Percentiles rank a stretch among this genome's conserved stretches.
Evolutionary conservation across 202 grass and related monocot species (phyloP).

Genomic region (Digitaria exilis): DNA sequence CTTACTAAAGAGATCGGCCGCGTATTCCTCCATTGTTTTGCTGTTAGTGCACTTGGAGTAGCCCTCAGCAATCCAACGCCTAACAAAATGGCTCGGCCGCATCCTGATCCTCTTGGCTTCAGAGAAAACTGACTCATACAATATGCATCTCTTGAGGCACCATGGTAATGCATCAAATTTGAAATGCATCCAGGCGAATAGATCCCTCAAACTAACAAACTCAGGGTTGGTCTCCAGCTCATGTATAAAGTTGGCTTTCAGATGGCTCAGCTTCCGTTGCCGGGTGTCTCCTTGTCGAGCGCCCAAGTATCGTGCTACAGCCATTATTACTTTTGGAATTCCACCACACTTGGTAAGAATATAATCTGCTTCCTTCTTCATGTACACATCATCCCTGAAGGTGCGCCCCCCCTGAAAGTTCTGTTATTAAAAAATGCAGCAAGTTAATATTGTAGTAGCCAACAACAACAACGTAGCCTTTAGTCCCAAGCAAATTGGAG

Average conservation of each 20-base stretch:
- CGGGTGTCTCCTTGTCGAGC: neutral
- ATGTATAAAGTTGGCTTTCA: neutral
- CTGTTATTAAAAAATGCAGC: too few relatives aligned
- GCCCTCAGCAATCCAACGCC: neutral
- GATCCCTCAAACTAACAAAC: neutral
- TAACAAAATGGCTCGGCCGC: neutral
- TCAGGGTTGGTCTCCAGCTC: neutral
- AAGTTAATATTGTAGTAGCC: too few relatives aligned
- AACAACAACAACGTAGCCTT: too few relatives aligned
- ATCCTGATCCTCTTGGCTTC: accelerated
- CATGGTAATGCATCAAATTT: neutral
- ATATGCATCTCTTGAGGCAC: neutral
- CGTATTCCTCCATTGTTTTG: neutral
- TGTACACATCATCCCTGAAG: neutral
- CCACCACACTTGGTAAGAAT: neutral
- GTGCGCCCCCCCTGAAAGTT: neutral
- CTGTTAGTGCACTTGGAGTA: neutral
- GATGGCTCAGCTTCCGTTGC: neutral
- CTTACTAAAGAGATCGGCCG: neutral
- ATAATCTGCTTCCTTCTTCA: neutral
- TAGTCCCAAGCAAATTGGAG: too few relatives aligned
- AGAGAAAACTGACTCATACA: neutral
- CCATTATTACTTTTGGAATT: neutral
- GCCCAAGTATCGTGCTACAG: neutral
- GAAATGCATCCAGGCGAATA: neutral